phyloP scores from a whole-genome alignment of 495 filamentous ascomycete species.

The Aspergillus homomorphus region DNA sequence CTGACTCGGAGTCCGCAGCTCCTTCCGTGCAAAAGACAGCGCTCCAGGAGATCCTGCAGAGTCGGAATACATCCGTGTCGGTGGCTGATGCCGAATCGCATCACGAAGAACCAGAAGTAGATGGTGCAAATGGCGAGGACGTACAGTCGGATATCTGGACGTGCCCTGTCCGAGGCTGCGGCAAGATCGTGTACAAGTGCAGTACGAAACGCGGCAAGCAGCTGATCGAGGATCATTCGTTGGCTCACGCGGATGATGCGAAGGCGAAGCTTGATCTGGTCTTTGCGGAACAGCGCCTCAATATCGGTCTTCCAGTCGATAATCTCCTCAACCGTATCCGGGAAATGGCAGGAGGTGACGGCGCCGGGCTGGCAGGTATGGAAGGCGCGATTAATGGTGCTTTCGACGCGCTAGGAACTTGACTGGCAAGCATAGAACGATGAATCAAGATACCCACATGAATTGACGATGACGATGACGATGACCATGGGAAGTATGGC shows the following conservation, averaged over 20 bases:
- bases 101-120: slow-evolving; percentile 35
- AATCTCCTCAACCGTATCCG: slow-evolving; percentile 36
- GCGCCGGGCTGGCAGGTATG: slow-evolving; percentile 5
- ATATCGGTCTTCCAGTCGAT: slow-evolving; percentile 36
- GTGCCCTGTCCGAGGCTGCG: slow-evolving; percentile 67
- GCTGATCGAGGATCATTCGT: slow-evolving; percentile 61
- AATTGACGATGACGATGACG: background rate
- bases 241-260: slow-evolving; percentile 60
- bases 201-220: slow-evolving; percentile 54
- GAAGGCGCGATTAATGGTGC: slow-evolving; percentile 12
- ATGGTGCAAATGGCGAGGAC: slow-evolving; percentile 31
- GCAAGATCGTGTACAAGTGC: slow-evolving; percentile 57
- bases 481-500: background rate
- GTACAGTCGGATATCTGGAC: slow-evolving; percentile 64
- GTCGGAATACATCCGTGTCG: slow-evolving; percentile 25
- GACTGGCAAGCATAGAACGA: background rate
- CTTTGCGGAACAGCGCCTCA: slow-evolving; percentile 43
- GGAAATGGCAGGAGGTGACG: slow-evolving; percentile 22
- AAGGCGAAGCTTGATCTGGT: slow-evolving; percentile 60
- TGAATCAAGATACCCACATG: background rate
- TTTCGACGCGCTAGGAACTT: slow-evolving; percentile 12
- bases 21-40: slow-evolving; percentile 32
- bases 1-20: slow-evolving; percentile 29
- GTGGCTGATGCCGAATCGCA: slow-evolving; percentile 22
- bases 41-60: slow-evolving; percentile 33